Percentiles rank a stretch among this genome's conserved stretches.
These are phyloP conservation scores for Erucastrum elatum DNA, from an alignment of 345 rosid genomes.

Conservation along the genomic window DNA sequence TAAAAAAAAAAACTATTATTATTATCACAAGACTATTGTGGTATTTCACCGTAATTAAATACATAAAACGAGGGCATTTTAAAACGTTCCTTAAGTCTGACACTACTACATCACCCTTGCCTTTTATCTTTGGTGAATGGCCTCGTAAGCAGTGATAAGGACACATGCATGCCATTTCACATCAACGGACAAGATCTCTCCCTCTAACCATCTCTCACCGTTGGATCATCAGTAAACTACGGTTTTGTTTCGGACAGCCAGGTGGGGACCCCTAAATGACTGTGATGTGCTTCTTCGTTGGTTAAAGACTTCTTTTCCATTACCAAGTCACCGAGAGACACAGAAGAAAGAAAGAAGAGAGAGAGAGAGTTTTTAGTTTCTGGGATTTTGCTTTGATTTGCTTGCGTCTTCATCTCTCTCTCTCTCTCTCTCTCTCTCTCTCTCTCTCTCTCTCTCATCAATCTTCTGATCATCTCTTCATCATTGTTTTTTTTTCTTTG, in stretches of 20 bases:
- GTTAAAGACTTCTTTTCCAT: constrained; percentile 29
- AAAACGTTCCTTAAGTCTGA: not conserved
- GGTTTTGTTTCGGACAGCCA: constrained; percentile 33
- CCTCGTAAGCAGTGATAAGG: constrained; percentile 51
- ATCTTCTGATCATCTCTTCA: constrained; percentile 28
- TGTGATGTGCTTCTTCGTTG: constrained; percentile 31
- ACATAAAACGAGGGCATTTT: not conserved
- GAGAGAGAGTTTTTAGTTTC: constrained; percentile 15
- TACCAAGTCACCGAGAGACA: constrained; percentile 21
- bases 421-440: constrained; percentile 5
- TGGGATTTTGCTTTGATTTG: constrained; percentile 12
- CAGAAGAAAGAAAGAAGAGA: not conserved
- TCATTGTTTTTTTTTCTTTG: constrained; percentile 21
- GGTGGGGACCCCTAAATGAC: constrained; percentile 2
- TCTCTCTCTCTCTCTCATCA: constrained; percentile 15
- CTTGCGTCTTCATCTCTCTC: constrained; percentile 15
- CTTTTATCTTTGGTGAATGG: constrained; percentile 30
- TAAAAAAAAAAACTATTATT: not conserved
- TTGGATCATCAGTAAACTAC: constrained; percentile 42
- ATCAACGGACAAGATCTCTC: constrained; percentile 47
- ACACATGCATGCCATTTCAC: constrained; percentile 57
- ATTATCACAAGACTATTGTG: not conserved
- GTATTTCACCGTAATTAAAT: constrained; percentile 12
- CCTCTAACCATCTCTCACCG: constrained; percentile 29
- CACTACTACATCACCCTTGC: constrained; percentile 16